These are phyloP conservation scores for Planoprotostelium fungivorum DNA, from an alignment of 78 protist genomes.

Conservation along the genomic window DNA sequence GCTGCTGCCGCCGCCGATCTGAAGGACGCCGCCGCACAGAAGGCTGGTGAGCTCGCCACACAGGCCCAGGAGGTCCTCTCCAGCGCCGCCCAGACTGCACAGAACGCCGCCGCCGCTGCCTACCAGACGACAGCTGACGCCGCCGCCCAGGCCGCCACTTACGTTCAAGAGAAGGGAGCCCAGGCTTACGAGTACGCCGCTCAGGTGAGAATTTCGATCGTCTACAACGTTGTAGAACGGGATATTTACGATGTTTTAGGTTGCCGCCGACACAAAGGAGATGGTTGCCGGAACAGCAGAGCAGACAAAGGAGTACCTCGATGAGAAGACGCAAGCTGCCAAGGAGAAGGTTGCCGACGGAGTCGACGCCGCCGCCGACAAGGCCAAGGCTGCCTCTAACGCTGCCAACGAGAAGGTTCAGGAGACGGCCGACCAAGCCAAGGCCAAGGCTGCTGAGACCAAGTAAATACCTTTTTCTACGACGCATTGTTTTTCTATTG, in stretches of 20 bases:
- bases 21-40: too few species aligned
- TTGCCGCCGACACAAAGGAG: not conserved
- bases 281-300: not conserved
- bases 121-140: not conserved
- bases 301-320: not conserved
- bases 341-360: not conserved
- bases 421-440: not conserved
- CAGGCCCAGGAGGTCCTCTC: too few species aligned
- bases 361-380: not conserved
- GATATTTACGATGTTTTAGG: too few species aligned
- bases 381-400: not conserved
- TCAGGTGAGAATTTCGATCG: too few species aligned
- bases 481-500: not conserved
- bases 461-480: not conserved
- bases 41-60: too few species aligned
- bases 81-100: too few species aligned
- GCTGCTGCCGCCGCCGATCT: not conserved
- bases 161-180: not conserved
- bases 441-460: not conserved
- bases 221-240: too few species aligned
- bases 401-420: not conserved
- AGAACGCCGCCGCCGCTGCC: not conserved
- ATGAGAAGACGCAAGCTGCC: not conserved
- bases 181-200: conserved; percentile 1
- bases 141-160: not conserved